Percentiles rank a stretch among this genome's conserved stretches.
These are phyloP conservation scores for Leptographium wingfieldii DNA, from an alignment of 2,329 filamentous ascomycete species.

Conservation along the genomic window DNA sequence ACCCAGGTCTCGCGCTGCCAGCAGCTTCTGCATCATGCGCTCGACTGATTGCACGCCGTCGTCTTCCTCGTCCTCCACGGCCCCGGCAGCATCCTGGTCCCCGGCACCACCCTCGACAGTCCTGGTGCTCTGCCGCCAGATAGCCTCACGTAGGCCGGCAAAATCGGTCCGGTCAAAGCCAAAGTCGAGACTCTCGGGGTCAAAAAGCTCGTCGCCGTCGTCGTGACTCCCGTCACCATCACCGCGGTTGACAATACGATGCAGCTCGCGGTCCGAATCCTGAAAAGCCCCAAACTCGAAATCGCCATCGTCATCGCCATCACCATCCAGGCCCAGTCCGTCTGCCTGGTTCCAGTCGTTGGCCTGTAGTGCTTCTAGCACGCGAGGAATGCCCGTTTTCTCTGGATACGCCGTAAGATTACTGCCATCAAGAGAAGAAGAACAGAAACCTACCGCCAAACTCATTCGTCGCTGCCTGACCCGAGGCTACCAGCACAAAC, in stretches of 20 bases:
- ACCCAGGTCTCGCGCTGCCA: slow-evolving; percentile 46
- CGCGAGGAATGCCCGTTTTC: slow-evolving; percentile 31
- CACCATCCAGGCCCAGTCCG: slow-evolving; percentile 8
- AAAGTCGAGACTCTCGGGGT: slow-evolving; percentile 37
- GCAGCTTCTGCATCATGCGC: slow-evolving; percentile 50
- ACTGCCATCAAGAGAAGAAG: neutral
- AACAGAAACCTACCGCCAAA: slow-evolving; percentile 37
- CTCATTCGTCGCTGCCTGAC: slow-evolving; percentile 35
- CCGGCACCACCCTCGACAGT: neutral
- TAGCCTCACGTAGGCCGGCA: slow-evolving; percentile 36
- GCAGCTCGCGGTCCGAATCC: slow-evolving; percentile 17
- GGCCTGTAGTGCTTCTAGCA: slow-evolving; percentile 48
- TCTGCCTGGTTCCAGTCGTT: slow-evolving; percentile 44
- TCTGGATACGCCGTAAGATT: slow-evolving; percentile 4
- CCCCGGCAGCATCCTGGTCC: neutral
- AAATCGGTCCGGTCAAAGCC: slow-evolving; percentile 41
- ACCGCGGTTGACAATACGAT: neutral
- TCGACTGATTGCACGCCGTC: slow-evolving; percentile 47
- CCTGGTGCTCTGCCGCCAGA: slow-evolving; percentile 26
- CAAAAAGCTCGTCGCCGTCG: slow-evolving; percentile 23
- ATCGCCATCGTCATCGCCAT: slow-evolving; percentile 18
- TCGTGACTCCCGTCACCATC: slow-evolving; percentile 14
- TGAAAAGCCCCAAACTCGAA: slow-evolving; percentile 21
- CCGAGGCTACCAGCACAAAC: slow-evolving; percentile 39
- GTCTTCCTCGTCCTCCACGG: slow-evolving; percentile 3